Base-by-base conservation (phyloP, 805 yeast genomes). In the Saturnispora halmiae region DNA sequence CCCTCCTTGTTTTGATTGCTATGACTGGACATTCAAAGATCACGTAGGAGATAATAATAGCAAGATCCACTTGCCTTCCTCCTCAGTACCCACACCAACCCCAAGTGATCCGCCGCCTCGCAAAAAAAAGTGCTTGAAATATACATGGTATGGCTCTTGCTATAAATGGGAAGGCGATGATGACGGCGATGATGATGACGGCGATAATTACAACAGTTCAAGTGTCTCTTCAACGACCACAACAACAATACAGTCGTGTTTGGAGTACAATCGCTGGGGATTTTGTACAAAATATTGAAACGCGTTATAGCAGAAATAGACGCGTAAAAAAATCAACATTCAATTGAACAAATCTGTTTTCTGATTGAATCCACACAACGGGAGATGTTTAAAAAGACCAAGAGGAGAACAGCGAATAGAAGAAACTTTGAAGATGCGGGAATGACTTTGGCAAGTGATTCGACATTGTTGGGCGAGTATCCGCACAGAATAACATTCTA, bases 1-100 rank as follows among this genome's bases (percentile, higher is more conserved):
- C 7, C 82, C 88, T 1, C 87, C 92, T 0, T 88, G 97, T 57
- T 70, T 79, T 41, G 97, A 88, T 53, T 88, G 97, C 58, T 82
- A 73, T 60, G 82, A 83, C 54, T 88, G 97, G 97, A 70, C 78
- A 37, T 87, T 73, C 57, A 74, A 81, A 3, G 67, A 70, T 18
- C 75, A 68, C 41, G 68, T 68, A 39, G 67, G 48, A 11, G 54
- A 53, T 3, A 49, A 50, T 50, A 54, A 42, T 14, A 35, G 50
- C 13, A 47, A 59, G 7, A 43, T 55, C 4, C 63, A 61, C 46
- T 67, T 48, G 26, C 40, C 53, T n/a, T 35, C 52, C 40, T 4
- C 37, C 45, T 7, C 49, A 43, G 7, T 19, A 36, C 13, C 29
- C 37, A 3, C 20, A 2, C 20, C 46, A 9, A 30, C 40, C 1